Base-by-base conservation (phyloP, 2,329 filamentous ascomycete genomes). In the Penicillium sp. region DNA sequence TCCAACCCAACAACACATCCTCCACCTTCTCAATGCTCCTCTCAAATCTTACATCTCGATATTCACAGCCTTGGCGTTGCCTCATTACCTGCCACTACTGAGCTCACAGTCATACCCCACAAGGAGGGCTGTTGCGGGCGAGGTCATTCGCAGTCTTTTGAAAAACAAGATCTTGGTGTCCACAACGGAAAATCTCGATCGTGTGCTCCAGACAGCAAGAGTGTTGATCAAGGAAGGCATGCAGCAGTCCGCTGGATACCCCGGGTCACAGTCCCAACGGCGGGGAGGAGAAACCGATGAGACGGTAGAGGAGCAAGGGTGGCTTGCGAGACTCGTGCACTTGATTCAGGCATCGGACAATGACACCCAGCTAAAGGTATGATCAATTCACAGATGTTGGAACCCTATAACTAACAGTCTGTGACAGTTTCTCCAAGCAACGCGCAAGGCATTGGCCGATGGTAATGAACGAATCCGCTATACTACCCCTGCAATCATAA, bases 221-320 rank as follows among this genome's bases (percentile, higher is more conserved):
- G 94, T 99, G 0, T 80, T 99, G 37, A 94, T 99, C 73, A 94
- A 92, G 67, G 94, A 99, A 77, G 93, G 93, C 13, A 88, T 90
- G 15, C 93, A 96, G 69, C 81, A 88, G 54, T 86, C 90, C n/a
- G 84, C 86, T 47, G 91, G 91, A 31, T 97, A 97, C 68, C 88
- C 93, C 0, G 90, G 91, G 4, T 86, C 89, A 40, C 86, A 89
- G 6, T 77, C 81, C 15, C 90, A 93, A 70, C 83, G 91, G 62
- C 87, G 91, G 61, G 85, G 86, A 21, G 80, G 84, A 47, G 95
- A 99, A 79, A 97, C 94, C 0, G 94, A 99, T 61, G 95, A 99
- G 78, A 97, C 93, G 0, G 87, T 97, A 69, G 93, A 99, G 76
- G 94, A 99, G 77, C 94, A 99, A 80, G 94, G 94, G 51, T 97